A percentile compares a stretch with the other conserved stretches of the same genome.
Conservation (phyloP, 1,139 yeast genomes). For the Hansenula anomala region DNA sequence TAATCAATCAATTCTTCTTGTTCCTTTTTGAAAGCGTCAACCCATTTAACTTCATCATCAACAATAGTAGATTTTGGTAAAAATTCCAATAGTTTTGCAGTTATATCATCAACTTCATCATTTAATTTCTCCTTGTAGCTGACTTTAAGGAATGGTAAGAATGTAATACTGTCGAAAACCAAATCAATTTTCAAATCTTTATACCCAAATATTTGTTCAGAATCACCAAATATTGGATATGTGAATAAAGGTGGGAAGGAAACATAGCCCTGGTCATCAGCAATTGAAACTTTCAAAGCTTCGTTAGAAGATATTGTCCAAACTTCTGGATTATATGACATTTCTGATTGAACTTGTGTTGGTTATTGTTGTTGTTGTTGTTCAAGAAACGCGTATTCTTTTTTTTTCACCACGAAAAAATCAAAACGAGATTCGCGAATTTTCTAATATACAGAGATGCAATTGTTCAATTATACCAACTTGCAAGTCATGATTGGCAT, state of each 20-base stretch:
- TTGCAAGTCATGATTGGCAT: no score
- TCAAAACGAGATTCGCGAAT: no score
- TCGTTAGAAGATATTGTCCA: slow-evolving; percentile 73
- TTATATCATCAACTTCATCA: slow-evolving; percentile 41
- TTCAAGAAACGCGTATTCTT: no score
- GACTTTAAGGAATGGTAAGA: slow-evolving; percentile 53
- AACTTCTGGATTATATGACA: slow-evolving; percentile 41
- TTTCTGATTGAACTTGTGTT: no score
- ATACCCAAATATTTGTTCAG: slow-evolving; percentile 86
- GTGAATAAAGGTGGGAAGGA: slow-evolving; percentile 74
- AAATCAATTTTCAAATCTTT: slow-evolving; percentile 52
- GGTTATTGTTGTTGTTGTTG: no score
- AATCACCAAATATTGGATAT: slow-evolving; percentile 89
- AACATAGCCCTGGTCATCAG: slow-evolving; percentile 53
- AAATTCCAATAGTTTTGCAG: slow-evolving; percentile 44
- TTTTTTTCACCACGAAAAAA: no score
- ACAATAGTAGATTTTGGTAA: slow-evolving; percentile 59
- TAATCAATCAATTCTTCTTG: slow-evolving; percentile 22
- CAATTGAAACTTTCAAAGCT: slow-evolving; percentile 49
- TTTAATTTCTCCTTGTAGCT: slow-evolving; percentile 49
- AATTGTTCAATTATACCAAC: no score
- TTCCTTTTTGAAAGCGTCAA: slow-evolving; percentile 47
- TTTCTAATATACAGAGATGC: no score
- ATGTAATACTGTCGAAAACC: slow-evolving; percentile 49
- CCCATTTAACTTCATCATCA: slow-evolving; percentile 67